Base-by-base conservation (phyloP, 192 early-diverging fungal genomes). In the Coemansia sp. region DNA sequence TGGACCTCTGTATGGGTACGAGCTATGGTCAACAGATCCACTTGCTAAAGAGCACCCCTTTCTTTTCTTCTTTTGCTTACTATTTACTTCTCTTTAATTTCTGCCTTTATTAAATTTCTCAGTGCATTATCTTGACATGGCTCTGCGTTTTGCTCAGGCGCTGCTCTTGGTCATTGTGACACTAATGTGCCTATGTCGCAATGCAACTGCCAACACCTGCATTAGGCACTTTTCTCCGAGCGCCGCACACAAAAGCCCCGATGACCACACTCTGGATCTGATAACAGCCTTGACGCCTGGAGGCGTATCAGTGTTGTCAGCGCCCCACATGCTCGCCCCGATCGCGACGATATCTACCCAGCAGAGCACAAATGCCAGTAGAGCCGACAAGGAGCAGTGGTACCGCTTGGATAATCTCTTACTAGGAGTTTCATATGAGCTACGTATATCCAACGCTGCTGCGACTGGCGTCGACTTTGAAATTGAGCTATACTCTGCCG, bases 371-470 rank as follows among this genome's bases (percentile, higher is more conserved):
- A 66, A 69, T 1, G 19, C 51, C 2, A 53, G 53, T 17, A 19
- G 1, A 12, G 9, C 10, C 5, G 64, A 72, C 25, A 71, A 67
- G 53, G 75, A 63, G 46, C 48, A 63, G 6, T 83, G 80, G 80
- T 83, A 77, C 41, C 39, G 38, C 9, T 59, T 83, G 36, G 34
- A 42, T 25, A 36, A 64, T 38, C 66, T 77, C 14, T 36, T 50
- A 1, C 32, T 44, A 7, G 68, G 44, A 0, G 42, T 32, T 8
- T 75, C 72, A 8, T 76, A 82, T 12, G 80, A 82, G 60, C 32
- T 82, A 29, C 80, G 80, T n/a, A 55, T 82, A 37, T 82, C 80
- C 25, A 74, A 82, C 38, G 75, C 80, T 3, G 80, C 80, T 17
- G 71, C 75, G 10, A 67, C 66, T 15, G 75, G 75, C 1, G 59